Evolutionary conservation across 2,329 filamentous ascomycete genomes (phyloP).

Genomic region (Arthrobotrys musiformis): DNA sequence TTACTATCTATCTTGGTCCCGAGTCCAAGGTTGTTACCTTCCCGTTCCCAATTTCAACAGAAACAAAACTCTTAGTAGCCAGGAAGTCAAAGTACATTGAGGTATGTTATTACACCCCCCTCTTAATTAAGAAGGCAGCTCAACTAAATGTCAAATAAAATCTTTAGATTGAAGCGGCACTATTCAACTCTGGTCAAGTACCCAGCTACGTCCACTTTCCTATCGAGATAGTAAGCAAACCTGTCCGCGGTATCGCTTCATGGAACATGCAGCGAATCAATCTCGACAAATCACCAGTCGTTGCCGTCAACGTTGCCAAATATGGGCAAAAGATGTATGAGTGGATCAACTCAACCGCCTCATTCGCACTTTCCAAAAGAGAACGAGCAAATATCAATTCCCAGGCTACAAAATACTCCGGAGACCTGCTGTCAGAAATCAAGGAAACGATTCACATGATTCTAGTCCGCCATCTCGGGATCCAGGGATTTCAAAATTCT

Average conservation of each 20-base stretch:
- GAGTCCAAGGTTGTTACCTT: conserved; percentile 5
- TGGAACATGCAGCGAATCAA: conserved; percentile 35
- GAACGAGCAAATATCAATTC: conserved; percentile 53
- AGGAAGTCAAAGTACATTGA: conserved; percentile 42
- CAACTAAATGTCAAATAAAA: not conserved
- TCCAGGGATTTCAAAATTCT: conserved; percentile 41
- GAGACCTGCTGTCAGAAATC: conserved; percentile 55
- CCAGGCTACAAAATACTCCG: not conserved
- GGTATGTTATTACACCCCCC: not conserved
- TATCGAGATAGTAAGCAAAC: not conserved
- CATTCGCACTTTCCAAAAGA: conserved; percentile 54
- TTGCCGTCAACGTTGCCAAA: conserved; percentile 30
- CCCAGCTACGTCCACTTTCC: conserved; percentile 9
- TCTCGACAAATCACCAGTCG: conserved; percentile 41
- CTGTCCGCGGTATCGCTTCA: not conserved
- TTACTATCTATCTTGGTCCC: conserved; percentile 12
- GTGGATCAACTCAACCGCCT: conserved; percentile 38
- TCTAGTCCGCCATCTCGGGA: conserved; percentile 53
- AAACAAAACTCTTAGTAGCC: conserved; percentile 13
- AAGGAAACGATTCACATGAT: conserved; percentile 59
- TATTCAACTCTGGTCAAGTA: not conserved
- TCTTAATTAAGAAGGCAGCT: not conserved
- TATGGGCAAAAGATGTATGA: conserved; percentile 3
- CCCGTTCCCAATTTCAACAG: conserved; percentile 10
- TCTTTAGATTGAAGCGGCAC: conserved; percentile 1